Evolutionary conservation across 78 protist genomes (phyloP), one percentile per base, ranked within the genome.

Genomic region (Protostelium mycophagum): DNA sequence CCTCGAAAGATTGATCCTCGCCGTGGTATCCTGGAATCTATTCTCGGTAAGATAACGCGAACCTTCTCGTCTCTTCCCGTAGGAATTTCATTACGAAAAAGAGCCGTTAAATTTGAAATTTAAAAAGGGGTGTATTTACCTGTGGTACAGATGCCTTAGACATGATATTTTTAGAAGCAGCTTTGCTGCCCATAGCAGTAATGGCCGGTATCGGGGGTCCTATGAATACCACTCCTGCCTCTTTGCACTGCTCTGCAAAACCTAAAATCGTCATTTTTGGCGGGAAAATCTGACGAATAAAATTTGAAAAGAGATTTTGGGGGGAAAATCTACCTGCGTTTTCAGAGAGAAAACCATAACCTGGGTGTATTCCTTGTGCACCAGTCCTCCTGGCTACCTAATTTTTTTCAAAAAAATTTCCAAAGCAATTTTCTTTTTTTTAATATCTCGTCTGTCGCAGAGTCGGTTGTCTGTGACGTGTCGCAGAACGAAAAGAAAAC

Each of bases 301-400:
- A 25, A 16, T 25, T 51, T 51, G 5, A 16, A 16, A 51, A 25
- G 31, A 25, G 31, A 51, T 51, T 51, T 51, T 51, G 31, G 73
- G 16, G 73, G 16, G 73, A n/a, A n/a, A n/a, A n/a, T n/a, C 16
- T 16, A 51, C 73, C 73, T 23, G 96, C 96, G 87, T 95, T 93
- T 94, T 98, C 99, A 0, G 98, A 96, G 37, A 98, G 92, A 89
- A 98, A 98, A 38, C 99, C 99, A 90, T 98, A 98, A 34, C 99
- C 99, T 16, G 99, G 99, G 73, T 98, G 99, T 37, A 98, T 94
- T 29, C 97, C 98, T 34, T 96, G 83, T 23, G 37, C 73, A 25
- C 73, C 73, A 5, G 73, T 51, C 16, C 31, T 16, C 73, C 16
- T 51, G 5, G 73, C 73, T 25, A 35, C 23, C 36, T 85, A n/a